Base-by-base conservation (phyloP, 495 filamentous ascomycete genomes). In the Penicillium coffeae region DNA sequence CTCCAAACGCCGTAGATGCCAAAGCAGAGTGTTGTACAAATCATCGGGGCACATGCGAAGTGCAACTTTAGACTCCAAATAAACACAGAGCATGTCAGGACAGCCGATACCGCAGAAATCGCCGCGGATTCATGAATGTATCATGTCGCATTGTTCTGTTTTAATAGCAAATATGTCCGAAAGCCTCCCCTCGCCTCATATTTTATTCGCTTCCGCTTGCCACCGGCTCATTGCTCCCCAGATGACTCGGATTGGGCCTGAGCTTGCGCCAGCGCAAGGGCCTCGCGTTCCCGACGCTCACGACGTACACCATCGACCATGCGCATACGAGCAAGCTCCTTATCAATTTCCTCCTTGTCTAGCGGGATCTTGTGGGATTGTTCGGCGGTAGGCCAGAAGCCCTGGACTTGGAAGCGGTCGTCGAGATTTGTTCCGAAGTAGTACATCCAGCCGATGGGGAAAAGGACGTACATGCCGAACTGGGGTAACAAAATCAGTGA, bases 351-450 rank as follows among this genome's bases (percentile, higher is more conserved):
- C 30, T 95, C 92, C 51, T 76, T 82, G 52, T 97, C 90, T 35
- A 85, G 79, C 0, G 93, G 93, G 41, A 99, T 89, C 62, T 78
- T 88, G 68, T 99, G 86, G 34, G 88, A 89, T 65, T 92, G 80
- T 51, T 87, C 86, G 25, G 82, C 74, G 55, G 84, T 87, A 18
- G 93, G 93, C 93, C 93, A 99, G 79, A 99, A 99, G 50, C 86
- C 86, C 10, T 86, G 83, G 1, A 95, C 88, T 37, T 76, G 62
- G 75, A 99, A 99, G 50, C 87, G 85, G 45, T 83, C 79, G 69
- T 99, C 93, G 52, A 99, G 88, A 68, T 99, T 99, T 36, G 90
- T 95, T 65, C 93, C 93, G 75, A 96, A 98, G 73, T 98, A 98
- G 77, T 95, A 98, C 93, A 98, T 98, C 75, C 93, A 88, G 52